These are phyloP conservation scores for Echinosphaeria canescens DNA, from an alignment of 2,329 filamentous ascomycete species.

Conservation along the genomic window DNA sequence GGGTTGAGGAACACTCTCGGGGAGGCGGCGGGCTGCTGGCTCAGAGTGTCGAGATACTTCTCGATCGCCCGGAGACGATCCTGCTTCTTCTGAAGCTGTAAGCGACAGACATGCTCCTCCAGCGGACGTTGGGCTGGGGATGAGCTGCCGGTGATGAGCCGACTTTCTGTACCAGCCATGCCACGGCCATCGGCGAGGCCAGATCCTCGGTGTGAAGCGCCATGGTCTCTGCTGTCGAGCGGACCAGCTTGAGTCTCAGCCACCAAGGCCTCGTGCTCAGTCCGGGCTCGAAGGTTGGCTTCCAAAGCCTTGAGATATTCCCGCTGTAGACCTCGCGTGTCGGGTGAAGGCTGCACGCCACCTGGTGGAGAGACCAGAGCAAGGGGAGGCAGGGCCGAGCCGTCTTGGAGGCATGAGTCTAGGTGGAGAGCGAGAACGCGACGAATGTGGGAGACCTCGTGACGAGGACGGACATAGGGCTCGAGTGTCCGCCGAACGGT, in stretches of 20 bases:
- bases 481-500: constrained; percentile 20
- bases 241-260: too few species aligned
- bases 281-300: constrained; percentile 26
- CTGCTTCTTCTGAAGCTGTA: constrained; percentile 28
- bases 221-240: constrained; percentile 6
- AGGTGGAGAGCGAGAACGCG: constrained; percentile 31
- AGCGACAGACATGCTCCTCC: constrained; percentile 25
- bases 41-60: constrained; percentile 24
- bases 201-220: background rate
- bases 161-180: too few species aligned
- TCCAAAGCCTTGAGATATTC: constrained; percentile 32
- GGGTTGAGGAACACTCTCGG: constrained; percentile 26
- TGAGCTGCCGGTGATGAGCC: too few species aligned
- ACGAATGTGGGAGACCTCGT: constrained; percentile 32
- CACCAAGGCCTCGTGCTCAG: constrained; percentile 23
- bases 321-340: constrained; percentile 23
- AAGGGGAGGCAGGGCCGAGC: constrained; percentile 19
- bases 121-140: constrained; percentile 13
- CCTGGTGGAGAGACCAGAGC: constrained; percentile 21
- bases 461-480: constrained; percentile 31
- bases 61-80: constrained; percentile 26
- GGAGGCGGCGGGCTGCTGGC: constrained; percentile 26
- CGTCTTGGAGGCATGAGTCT: constrained; percentile 19
- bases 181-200: constrained; percentile 1
- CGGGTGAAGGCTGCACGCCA: constrained; percentile 8